Evolutionary conservation across 139 green algal species (phyloP).

Genomic region (Prasinococcaceae sp.): DNA sequence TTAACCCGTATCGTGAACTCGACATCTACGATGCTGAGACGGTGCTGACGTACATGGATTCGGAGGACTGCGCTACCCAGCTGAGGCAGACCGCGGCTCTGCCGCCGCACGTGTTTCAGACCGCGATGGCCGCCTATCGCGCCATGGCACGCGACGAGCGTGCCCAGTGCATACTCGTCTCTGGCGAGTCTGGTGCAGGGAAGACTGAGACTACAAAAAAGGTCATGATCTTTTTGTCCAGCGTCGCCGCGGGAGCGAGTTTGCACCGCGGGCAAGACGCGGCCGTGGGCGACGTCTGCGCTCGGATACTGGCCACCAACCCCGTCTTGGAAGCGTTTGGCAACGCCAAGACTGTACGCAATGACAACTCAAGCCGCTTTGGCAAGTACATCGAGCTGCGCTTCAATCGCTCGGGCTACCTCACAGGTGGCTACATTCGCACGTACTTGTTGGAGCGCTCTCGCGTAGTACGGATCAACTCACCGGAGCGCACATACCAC

Average conservation of each 20-base stretch:
- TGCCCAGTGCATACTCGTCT: conserved; percentile 6
- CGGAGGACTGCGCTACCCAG: too few relatives aligned
- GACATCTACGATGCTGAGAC: conserved; percentile 3
- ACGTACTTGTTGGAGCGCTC: conserved; percentile 16
- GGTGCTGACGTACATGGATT: neutral
- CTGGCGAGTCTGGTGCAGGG: conserved; percentile 8
- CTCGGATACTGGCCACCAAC: conserved; percentile 9
- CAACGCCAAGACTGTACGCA: conserved; percentile 31
- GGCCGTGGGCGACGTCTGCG: neutral
- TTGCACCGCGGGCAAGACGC: neutral
- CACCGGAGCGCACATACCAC: conserved; percentile 11
- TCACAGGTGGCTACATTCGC: conserved; percentile 7
- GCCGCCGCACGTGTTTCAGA: conserved; percentile 1
- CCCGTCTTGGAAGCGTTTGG: conserved; percentile 26
- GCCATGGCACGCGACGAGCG: neutral
- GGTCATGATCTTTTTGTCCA: conserved; percentile 5
- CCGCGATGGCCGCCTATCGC: conserved; percentile 1
- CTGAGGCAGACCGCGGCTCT: too few relatives aligned
- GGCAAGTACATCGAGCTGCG: conserved; percentile 10
- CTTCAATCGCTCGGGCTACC: neutral
- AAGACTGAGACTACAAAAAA: conserved; percentile 13
- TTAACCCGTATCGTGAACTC: neutral
- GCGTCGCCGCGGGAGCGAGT: neutral
- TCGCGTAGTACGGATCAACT: conserved; percentile 1
- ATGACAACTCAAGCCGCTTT: conserved; percentile 25